Evolutionary conservation across 768 basidiomycete genomes (phyloP), one percentile per base, ranked within the genome.

Genomic region (Suillus occidentalis): DNA sequence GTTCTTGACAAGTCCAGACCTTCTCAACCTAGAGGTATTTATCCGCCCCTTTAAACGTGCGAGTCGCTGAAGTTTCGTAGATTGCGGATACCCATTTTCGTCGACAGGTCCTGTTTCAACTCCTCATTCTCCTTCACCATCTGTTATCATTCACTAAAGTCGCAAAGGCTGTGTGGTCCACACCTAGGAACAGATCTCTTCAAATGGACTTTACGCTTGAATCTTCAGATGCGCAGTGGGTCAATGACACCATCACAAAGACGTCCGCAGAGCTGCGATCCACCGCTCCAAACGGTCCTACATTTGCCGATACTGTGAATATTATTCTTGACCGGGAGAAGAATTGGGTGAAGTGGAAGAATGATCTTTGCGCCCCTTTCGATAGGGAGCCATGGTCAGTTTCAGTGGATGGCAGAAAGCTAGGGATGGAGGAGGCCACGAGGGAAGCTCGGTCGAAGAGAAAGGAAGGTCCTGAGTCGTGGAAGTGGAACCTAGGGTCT

Each of bases 321-420:
- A 79, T 83, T 10, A 89, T 95, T 42, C 80, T 95, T 7, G 88
- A 92, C 68, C 83, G 94, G 60, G 94, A 96, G 77, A 89, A 87
- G 73, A 95, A 94, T 71, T 96, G 94, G 94, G 87, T 93, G 4
- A 86, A 84, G 67, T 95, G 93, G 94, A 95, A 95, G 79, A 91
- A 91, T 67, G 88, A 91, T 49, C 75, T 90, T 3, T 95, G 94
- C 72, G 79, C 85, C 18, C 85, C 89, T 4, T 95, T 95, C 71
- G 91, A 93, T 72, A 88, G 88, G 69, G 87, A 87, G 45, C 82
- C 90, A 6, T 87, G 89, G 84, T 78, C 77, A 13, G 74, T 76
- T 50, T 81, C 84, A 59, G 66, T 87, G 37, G 78, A 83, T 60
- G 85, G 80, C 4, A 74, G 76, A 69, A 83, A 81, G 61, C 80